A percentile compares a stretch with the other conserved stretches of the same genome.
phyloP scores from a whole-genome alignment of 192 early-diverging fungal species.

The Backusella australiensis region DNA sequence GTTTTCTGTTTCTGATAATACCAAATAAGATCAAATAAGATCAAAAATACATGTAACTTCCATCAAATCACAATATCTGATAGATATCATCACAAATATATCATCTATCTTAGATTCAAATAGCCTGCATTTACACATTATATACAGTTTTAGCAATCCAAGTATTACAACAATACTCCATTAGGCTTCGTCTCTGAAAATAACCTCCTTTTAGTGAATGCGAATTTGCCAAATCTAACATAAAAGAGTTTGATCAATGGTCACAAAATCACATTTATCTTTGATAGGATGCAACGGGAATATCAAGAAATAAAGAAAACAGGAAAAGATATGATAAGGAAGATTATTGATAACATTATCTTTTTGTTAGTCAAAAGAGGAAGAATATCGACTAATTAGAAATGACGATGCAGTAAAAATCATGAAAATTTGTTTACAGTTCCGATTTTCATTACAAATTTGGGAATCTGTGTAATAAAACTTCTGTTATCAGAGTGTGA shows the following conservation, averaged over 20 bases:
- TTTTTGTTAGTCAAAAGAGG: constrained; percentile 2
- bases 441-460: background rate
- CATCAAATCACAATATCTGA: background rate
- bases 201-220: background rate
- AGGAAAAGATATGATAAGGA: constrained; percentile 6
- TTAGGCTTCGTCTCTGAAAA: background rate
- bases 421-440: background rate
- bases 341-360: constrained; percentile 13
- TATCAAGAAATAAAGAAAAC: background rate
- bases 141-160: background rate
- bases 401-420: background rate
- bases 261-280: background rate
- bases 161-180: background rate
- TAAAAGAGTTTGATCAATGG: background rate
- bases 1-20: background rate
- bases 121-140: background rate
- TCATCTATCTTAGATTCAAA: background rate
- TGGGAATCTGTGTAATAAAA: background rate
- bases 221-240: background rate
- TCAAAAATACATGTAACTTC: background rate
- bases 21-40: background rate
- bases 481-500: background rate
- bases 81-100: background rate
- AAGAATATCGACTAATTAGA: constrained; percentile 1
- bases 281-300: background rate